Evolutionary conservation across 768 basidiomycete species (phyloP).

Genomic region (Pleurotus sapidus): DNA sequence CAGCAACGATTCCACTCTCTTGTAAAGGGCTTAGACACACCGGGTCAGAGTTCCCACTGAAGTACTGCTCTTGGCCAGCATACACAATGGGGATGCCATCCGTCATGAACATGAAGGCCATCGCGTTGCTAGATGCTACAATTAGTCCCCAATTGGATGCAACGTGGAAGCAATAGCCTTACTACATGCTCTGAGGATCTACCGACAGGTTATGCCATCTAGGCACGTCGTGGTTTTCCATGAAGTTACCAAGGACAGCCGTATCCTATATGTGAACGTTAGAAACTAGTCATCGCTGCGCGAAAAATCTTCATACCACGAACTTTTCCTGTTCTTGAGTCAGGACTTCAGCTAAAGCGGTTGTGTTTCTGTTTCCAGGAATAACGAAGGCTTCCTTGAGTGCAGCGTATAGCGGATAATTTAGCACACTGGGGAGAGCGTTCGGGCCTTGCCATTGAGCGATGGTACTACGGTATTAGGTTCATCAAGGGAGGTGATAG

Average conservation of each 20-base stretch:
- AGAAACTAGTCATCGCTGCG: constrained; percentile 1
- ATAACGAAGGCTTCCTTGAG: constrained; percentile 66
- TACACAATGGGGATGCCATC: constrained; percentile 86
- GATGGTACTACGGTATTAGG: constrained; percentile 35
- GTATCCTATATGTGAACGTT: constrained; percentile 27
- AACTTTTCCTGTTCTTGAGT: constrained; percentile 9
- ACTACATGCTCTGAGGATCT: constrained; percentile 72
- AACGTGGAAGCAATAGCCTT: constrained; percentile 17
- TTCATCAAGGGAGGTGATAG: constrained; percentile 1
- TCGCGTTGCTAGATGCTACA: constrained; percentile 52
- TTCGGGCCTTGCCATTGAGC: constrained; percentile 61
- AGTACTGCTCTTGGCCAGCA: constrained; percentile 77
- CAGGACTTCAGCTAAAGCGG: constrained; percentile 50
- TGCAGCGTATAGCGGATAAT: constrained; percentile 68
- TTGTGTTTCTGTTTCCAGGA: constrained; percentile 64
- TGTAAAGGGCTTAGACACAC: constrained; percentile 31
- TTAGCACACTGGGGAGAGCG: constrained; percentile 65
- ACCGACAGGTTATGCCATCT: constrained; percentile 73
- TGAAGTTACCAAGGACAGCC: constrained; percentile 64
- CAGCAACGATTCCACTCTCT: neutral
- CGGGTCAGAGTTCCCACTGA: constrained; percentile 63
- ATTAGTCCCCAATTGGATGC: neutral
- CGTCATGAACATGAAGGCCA: constrained; percentile 72
- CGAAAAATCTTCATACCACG: neutral
- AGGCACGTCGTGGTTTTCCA: constrained; percentile 77